phyloP scores from a whole-genome alignment of 768 basidiomycete species.

The Cantharellus cinnabarinus region DNA sequence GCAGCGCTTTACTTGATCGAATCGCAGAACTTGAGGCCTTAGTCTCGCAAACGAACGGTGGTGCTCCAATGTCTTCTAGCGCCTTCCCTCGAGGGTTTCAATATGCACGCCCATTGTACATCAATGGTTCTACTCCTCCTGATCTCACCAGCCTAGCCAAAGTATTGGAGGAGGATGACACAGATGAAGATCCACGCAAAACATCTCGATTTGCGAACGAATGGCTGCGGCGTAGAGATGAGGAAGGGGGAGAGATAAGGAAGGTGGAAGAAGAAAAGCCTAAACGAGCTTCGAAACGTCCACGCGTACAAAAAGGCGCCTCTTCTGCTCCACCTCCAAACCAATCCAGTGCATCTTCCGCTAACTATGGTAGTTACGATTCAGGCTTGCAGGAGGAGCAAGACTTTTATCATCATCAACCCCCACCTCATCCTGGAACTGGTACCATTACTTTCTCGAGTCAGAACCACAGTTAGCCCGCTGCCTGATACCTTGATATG shows the following conservation, averaged over 20 bases:
- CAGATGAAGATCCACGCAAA: background rate
- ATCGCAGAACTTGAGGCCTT: background rate
- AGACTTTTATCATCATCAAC: background rate
- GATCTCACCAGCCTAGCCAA: background rate
- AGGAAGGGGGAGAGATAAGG: background rate
- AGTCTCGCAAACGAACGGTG: background rate
- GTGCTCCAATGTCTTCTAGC: background rate
- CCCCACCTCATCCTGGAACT: background rate
- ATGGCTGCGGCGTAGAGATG: background rate
- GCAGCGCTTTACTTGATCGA: background rate
- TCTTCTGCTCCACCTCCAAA: background rate
- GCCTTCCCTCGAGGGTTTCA: background rate
- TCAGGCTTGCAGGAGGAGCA: background rate
- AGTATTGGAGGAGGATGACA: background rate
- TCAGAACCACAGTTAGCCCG: no score
- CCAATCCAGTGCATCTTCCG: background rate
- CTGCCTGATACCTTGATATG: no score
- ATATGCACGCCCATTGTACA: background rate
- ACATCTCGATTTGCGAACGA: background rate
- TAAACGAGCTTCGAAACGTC: background rate
- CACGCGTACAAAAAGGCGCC: background rate
- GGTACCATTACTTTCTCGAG: background rate
- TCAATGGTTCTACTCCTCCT: background rate
- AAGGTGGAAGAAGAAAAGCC: background rate
- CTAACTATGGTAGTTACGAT: background rate